phyloP scores from a whole-genome alignment of 2,329 filamentous ascomycete species.

The Graphilbum sp. region DNA sequence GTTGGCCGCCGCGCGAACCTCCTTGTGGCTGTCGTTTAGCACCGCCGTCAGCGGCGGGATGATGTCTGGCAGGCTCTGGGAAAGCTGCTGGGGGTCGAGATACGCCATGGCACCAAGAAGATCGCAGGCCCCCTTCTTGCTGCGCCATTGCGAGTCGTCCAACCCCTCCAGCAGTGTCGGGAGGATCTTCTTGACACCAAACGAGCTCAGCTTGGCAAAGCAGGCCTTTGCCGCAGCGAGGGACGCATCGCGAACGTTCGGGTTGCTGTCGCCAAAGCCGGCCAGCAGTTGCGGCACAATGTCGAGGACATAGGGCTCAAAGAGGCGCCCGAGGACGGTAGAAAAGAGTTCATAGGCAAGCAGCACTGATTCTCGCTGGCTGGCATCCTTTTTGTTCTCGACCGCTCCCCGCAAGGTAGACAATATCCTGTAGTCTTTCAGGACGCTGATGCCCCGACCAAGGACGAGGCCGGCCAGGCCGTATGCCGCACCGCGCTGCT shows the following conservation, averaged over 20 bases:
- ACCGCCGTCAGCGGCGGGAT: slow-evolving; percentile 91
- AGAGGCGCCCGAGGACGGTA: slow-evolving; percentile 68
- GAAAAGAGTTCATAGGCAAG: slow-evolving; percentile 85
- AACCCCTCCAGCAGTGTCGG: slow-evolving; percentile 83
- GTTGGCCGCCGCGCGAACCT: slow-evolving; percentile 83
- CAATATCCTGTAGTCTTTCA: slow-evolving; percentile 78
- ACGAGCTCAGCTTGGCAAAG: slow-evolving; percentile 86
- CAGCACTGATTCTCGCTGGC: slow-evolving; percentile 76
- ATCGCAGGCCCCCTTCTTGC: slow-evolving; percentile 95
- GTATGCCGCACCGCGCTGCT: slow-evolving; percentile 83
- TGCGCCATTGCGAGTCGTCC: slow-evolving; percentile 92
- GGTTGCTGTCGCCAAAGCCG: slow-evolving; percentile 76
- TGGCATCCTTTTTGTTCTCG: slow-evolving; percentile 90
- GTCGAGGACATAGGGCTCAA: slow-evolving; percentile 93
- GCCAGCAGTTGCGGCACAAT: slow-evolving; percentile 80
- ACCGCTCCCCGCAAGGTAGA: slow-evolving; percentile 61
- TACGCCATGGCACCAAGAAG: slow-evolving; percentile 97
- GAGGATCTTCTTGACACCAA: slow-evolving; percentile 85
- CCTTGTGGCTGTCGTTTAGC: slow-evolving; percentile 94
- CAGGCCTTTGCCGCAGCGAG: slow-evolving; percentile 87
- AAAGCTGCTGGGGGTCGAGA: slow-evolving; percentile 86
- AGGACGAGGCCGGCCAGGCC: slow-evolving; percentile 80
- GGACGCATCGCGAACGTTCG: slow-evolving; percentile 84
- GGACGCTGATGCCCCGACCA: slow-evolving; percentile 67
- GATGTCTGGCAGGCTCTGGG: slow-evolving; percentile 83